A percentile compares a stretch with the other conserved stretches of the same genome.
Conservation (phyloP, 164 flowering plant species). For the Malania oleifera region DNA sequence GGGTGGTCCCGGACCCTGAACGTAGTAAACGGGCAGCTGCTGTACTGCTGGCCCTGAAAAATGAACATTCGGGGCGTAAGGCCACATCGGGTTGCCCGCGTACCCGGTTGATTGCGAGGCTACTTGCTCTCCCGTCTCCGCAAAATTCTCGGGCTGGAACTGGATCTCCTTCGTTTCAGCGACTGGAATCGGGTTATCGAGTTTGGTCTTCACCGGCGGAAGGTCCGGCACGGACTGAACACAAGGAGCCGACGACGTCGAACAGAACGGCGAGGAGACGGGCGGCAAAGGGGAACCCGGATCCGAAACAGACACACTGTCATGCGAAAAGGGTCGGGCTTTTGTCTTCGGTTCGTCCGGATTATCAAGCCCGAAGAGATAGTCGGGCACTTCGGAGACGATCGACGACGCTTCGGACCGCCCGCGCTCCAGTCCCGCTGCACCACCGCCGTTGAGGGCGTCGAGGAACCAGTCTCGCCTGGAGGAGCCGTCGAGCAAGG, state of each 20-base stretch:
- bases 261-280: conserved; percentile 37
- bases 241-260: conserved; percentile 35
- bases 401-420: conserved; percentile 80
- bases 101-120: conserved; percentile 24
- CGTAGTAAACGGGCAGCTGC: conserved; percentile 55
- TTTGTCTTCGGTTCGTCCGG: conserved; percentile 42
- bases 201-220: conserved; percentile 61
- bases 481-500: conserved; percentile 62
- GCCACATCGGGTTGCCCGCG: conserved; percentile 36
- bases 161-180: conserved; percentile 18
- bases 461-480: conserved; percentile 86
- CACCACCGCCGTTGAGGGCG: conserved; percentile 59
- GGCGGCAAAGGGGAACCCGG: conserved; percentile 80
- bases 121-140: conserved; percentile 21
- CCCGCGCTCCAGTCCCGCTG: conserved; percentile 52
- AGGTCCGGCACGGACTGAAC: conserved; percentile 46
- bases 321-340: conserved; percentile 22
- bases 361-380: conserved; percentile 73
- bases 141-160: conserved; percentile 5
- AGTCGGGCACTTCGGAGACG: conserved; percentile 87
- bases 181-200: conserved; percentile 21
- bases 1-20: conserved; percentile 37
- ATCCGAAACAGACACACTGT: conserved; percentile 51
- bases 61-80: conserved; percentile 38
- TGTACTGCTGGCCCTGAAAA: conserved; percentile 32